A percentile compares a stretch with the other conserved stretches of the same genome.
Evolutionary conservation across 1,284 basidiomycete genomes (phyloP).

Genomic region (Ustilago crameri): DNA sequence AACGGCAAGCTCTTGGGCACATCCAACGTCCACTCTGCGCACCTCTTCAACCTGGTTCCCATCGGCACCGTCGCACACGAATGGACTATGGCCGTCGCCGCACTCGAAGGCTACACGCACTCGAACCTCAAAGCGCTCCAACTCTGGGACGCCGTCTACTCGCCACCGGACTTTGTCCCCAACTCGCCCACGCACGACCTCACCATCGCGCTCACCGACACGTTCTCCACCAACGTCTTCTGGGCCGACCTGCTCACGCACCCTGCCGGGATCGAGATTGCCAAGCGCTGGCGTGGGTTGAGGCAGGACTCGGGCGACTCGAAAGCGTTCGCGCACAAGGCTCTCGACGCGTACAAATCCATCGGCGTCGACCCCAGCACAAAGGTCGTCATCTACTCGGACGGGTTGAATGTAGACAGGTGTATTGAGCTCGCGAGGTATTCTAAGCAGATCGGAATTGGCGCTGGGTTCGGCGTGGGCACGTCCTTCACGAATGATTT

Average conservation of each 20-base stretch:
- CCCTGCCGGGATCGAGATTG: conserved; percentile 55
- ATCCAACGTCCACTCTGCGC: conserved; percentile 63
- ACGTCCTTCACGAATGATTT: conserved; percentile 64
- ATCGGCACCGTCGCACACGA: conserved; percentile 67
- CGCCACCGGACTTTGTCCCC: conserved; percentile 60
- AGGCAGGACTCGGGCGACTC: conserved; percentile 65
- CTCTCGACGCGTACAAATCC: conserved; percentile 47
- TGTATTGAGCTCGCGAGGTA: conserved; percentile 55
- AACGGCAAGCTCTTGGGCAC: conserved; percentile 75
- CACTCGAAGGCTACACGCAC: conserved; percentile 56
- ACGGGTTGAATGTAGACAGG: conserved; percentile 55
- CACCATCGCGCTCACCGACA: conserved; percentile 67
- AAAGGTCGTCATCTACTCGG: conserved; percentile 65
- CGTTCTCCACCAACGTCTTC: conserved; percentile 64
- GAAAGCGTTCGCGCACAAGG: conserved; percentile 54
- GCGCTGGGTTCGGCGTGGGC: conserved; percentile 62
- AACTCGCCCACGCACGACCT: conserved; percentile 59
- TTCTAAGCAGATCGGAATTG: conserved; percentile 59
- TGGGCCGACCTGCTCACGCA: conserved; percentile 59
- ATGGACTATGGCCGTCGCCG: conserved; percentile 67
- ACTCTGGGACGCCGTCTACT: conserved; percentile 64
- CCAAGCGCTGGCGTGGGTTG: conserved; percentile 60
- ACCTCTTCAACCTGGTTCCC: conserved; percentile 52
- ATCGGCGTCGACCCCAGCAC: conserved; percentile 58
- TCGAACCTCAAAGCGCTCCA: conserved; percentile 58